phyloP scores from a whole-genome alignment of 768 basidiomycete genomes.

The Mrakia frigida region DNA sequence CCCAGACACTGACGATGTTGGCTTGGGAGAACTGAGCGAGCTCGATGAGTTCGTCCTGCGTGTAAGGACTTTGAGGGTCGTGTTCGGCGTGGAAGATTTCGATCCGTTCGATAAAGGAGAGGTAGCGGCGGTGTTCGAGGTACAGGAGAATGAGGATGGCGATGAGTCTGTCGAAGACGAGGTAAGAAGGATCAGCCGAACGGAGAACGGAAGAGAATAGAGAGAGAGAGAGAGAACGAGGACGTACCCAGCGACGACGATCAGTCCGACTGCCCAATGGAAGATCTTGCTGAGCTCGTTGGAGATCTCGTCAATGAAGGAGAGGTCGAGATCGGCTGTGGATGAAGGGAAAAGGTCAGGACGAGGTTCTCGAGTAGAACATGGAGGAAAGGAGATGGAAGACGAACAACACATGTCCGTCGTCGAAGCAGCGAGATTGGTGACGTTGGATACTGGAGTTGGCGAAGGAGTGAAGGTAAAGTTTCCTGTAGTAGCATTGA shows the following conservation, averaged over 20 bases:
- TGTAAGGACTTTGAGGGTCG: neutral
- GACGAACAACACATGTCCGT: slow-evolving; percentile 55
- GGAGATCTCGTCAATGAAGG: slow-evolving; percentile 78
- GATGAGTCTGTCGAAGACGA: slow-evolving; percentile 55
- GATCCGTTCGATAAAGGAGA: slow-evolving; percentile 21
- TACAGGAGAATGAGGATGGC: slow-evolving; percentile 55
- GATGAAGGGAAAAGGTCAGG: neutral
- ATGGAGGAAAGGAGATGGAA: neutral
- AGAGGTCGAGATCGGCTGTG: slow-evolving; percentile 60
- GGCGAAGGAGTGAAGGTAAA: slow-evolving; percentile 51
- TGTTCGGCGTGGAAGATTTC: neutral
- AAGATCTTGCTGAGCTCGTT: slow-evolving; percentile 70
- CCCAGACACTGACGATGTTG: slow-evolving; percentile 11
- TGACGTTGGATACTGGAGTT: slow-evolving; percentile 34
- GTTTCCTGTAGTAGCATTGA: slow-evolving; percentile 60
- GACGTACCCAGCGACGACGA: slow-evolving; percentile 52
- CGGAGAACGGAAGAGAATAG: neutral
- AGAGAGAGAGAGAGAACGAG: neutral
- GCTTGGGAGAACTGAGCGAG: slow-evolving; percentile 23
- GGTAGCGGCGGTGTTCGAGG: slow-evolving; percentile 23
- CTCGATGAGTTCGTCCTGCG: slow-evolving; percentile 24
- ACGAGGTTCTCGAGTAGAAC: neutral
- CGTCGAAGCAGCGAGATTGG: neutral
- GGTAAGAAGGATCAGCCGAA: neutral
- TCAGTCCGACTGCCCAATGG: slow-evolving; percentile 69